phyloP scores from a whole-genome alignment of 352 stramenopile species.

The Phytophthora kernoviae region DNA sequence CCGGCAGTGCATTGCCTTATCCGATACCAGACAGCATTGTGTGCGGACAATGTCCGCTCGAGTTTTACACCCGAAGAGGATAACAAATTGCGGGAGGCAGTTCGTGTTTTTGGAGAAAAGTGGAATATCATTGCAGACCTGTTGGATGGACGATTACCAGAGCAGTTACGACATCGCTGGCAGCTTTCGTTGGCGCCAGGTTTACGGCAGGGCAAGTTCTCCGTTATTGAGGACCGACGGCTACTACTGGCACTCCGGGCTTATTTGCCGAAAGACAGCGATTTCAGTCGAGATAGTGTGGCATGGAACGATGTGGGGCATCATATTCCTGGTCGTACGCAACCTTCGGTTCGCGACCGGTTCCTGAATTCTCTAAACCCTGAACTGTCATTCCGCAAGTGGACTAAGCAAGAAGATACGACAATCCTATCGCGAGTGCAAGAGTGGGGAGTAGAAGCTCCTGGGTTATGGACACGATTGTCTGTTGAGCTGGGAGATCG shows the following conservation, averaged over 20 bases:
- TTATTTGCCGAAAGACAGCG: constrained; percentile 44
- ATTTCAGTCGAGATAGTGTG: constrained; percentile 55
- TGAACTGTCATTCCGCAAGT: constrained; percentile 63
- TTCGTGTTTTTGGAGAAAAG: constrained; percentile 76
- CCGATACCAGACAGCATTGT: constrained; percentile 60
- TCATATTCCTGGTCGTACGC: constrained; percentile 56
- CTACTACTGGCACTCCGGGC: constrained; percentile 62
- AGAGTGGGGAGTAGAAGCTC: constrained; percentile 42
- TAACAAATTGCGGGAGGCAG: constrained; percentile 48
- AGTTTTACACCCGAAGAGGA: constrained; percentile 59
- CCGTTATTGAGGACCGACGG: constrained; percentile 70
- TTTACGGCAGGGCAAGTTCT: constrained; percentile 76
- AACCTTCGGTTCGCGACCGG: constrained; percentile 63
- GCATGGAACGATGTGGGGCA: constrained; percentile 72
- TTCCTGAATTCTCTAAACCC: constrained; percentile 76
- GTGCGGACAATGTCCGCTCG: constrained; percentile 44
- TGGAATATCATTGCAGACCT: constrained; percentile 83
- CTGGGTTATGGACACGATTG: constrained; percentile 49
- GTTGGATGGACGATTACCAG: constrained; percentile 68
- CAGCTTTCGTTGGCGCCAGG: constrained; percentile 67
- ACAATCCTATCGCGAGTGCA: constrained; percentile 40
- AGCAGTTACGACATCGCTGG: constrained; percentile 81
- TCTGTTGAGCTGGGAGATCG: constrained; percentile 50
- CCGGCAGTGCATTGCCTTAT: constrained; percentile 62
- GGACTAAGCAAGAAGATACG: constrained; percentile 58